These are phyloP conservation scores for Gastrodia elata DNA, from an alignment of 106 monocot genomes.

Conservation along the genomic window DNA sequence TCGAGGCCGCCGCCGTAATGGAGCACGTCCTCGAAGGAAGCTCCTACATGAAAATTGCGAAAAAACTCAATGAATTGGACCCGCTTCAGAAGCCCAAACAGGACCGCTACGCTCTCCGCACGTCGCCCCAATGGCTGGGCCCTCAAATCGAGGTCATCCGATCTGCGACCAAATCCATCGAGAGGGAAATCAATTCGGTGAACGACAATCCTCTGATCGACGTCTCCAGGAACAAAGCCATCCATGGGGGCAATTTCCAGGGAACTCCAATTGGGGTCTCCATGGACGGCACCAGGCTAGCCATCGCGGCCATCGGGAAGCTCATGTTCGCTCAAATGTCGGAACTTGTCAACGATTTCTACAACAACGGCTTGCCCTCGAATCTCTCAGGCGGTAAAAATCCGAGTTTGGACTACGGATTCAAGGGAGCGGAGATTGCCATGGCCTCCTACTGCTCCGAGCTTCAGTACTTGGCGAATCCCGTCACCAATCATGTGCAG, in stretches of 20 bases:
- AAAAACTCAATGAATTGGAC: slow-evolving; percentile 19
- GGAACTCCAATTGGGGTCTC: slow-evolving; percentile 32
- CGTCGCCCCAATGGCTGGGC: slow-evolving; percentile 13
- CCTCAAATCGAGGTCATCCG: slow-evolving; percentile 29
- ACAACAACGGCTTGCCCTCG: slow-evolving; percentile 22
- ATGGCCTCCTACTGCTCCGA: slow-evolving; percentile 66
- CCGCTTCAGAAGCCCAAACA: slow-evolving; percentile 28
- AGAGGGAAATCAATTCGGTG: slow-evolving; percentile 25
- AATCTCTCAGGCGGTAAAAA: slow-evolving; percentile 22
- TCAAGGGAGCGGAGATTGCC: slow-evolving; percentile 47
- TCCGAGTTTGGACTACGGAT: slow-evolving; percentile 35
- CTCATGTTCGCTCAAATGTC: slow-evolving; percentile 63
- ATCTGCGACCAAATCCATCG: slow-evolving; percentile 11
- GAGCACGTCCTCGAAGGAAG: slow-evolving; percentile 37
- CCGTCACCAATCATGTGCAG: slow-evolving; percentile 29
- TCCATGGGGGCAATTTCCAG: slow-evolving; percentile 25
- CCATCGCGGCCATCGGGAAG: slow-evolving; percentile 43
- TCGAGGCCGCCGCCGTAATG: slow-evolving; percentile 93
- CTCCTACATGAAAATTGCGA: slow-evolving; percentile 19
- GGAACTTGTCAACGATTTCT: slow-evolving; percentile 49
- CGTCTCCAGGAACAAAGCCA: slow-evolving; percentile 16
- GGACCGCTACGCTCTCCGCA: slow-evolving; percentile 24
- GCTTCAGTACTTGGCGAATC: slow-evolving; percentile 39
- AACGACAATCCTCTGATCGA: slow-evolving; percentile 16
- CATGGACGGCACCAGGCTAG: slow-evolving; percentile 29